phyloP scores from a whole-genome alignment of 176 grass and related monocot species.

The Chrysopogon serrulatus region DNA sequence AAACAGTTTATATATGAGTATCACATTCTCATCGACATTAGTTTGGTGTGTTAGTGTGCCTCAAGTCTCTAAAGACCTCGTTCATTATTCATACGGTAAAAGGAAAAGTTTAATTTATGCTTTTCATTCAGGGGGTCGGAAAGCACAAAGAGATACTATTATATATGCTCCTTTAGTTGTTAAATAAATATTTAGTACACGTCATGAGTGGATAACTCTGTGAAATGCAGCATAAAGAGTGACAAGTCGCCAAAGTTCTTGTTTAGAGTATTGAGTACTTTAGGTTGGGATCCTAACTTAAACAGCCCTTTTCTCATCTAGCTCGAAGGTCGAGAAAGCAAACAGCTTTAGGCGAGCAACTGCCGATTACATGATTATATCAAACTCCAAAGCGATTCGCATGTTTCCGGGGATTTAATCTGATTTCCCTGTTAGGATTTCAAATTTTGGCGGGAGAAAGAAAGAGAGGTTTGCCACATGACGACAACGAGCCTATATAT shows the following conservation, averaged over 20 bases:
- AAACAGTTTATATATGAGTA: not conserved
- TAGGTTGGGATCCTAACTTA: slow-evolving; percentile 41
- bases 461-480: slow-evolving; percentile 12
- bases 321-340: slow-evolving; percentile 40
- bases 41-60: not conserved
- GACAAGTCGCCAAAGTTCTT: slow-evolving; percentile 34
- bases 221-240: slow-evolving; percentile 20
- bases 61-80: not conserved
- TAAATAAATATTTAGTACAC: not conserved
- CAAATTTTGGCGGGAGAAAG: slow-evolving; percentile 49
- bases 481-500: not conserved
- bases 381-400: slow-evolving; percentile 23
- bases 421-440: slow-evolving; percentile 37
- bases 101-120: not conserved
- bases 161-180: not conserved
- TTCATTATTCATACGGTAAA: not conserved
- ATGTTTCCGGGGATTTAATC: slow-evolving; percentile 40
- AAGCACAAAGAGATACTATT: not conserved
- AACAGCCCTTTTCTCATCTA: not conserved
- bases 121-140: not conserved
- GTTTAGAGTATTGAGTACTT: slow-evolving; percentile 20
- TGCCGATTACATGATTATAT: slow-evolving; percentile 23
- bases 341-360: slow-evolving; percentile 27
- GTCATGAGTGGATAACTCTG: slow-evolving; percentile 7
- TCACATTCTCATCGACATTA: not conserved